Conservation (phyloP, 129 eudicot species). For the Sambucus nigra region DNA sequence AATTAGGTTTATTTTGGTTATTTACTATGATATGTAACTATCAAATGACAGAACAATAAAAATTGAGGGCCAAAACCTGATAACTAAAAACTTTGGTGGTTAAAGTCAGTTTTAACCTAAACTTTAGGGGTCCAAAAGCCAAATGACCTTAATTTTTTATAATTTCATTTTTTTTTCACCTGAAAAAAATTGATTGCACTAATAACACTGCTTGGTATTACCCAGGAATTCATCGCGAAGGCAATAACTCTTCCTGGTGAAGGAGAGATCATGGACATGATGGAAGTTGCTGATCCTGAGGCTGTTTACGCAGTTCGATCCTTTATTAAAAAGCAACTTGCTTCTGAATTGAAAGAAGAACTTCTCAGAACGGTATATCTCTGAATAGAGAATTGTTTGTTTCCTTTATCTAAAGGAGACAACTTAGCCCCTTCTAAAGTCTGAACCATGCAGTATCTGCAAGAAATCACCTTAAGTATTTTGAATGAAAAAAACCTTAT, state of each 20-base stretch:
- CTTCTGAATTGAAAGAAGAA: conserved; percentile 60
- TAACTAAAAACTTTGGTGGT: too few species aligned
- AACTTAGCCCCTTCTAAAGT: too few species aligned
- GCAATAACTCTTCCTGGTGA: conserved; percentile 86
- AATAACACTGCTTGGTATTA: neutral
- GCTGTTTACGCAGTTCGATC: conserved; percentile 92
- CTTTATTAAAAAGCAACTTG: conserved; percentile 80
- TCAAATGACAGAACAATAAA: too few species aligned
- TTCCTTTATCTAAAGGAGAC: neutral
- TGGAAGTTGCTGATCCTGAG: conserved; percentile 96
- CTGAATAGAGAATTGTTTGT: too few species aligned
- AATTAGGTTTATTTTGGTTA: too few species aligned
- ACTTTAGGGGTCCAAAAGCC: too few species aligned
- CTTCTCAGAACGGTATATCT: conserved; percentile 43
- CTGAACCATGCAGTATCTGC: too few species aligned
- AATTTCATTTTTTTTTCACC: neutral
- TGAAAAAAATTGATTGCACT: neutral
- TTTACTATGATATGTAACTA: too few species aligned
- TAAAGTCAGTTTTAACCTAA: too few species aligned
- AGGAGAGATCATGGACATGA: conserved; percentile 96
- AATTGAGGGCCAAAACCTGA: too few species aligned
- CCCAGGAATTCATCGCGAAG: conserved; percentile 88
- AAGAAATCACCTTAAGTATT: too few species aligned
- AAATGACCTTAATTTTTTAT: neutral
- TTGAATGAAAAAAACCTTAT: too few species aligned